Percentiles rank a stretch among this genome's conserved stretches.
phyloP scores from a whole-genome alignment of 2,329 filamentous ascomycete species.

The Fusarium brevicatenulatum region DNA sequence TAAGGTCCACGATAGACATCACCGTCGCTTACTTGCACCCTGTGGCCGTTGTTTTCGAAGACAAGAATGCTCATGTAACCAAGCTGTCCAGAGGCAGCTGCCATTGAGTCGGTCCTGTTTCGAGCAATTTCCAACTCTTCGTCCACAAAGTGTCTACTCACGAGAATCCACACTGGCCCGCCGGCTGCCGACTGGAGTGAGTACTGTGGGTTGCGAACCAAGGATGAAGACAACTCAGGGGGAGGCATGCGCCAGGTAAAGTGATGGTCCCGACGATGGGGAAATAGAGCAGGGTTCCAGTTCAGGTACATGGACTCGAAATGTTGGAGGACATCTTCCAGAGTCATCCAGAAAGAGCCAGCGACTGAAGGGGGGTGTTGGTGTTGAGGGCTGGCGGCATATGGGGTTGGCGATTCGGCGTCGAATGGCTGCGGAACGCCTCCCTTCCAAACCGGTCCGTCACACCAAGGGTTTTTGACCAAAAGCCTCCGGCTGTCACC shows the following conservation, averaged over 20 bases:
- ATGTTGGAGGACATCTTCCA: conserved; percentile 87
- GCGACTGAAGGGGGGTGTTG: conserved; percentile 47
- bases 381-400: conserved; percentile 16
- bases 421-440: conserved; percentile 2
- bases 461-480: conserved; percentile 96
- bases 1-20: conserved; percentile 81
- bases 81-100: conserved; percentile 62
- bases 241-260: conserved; percentile 80
- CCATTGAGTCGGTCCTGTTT: conserved; percentile 52
- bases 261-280: conserved; percentile 85
- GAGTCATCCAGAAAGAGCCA: conserved; percentile 93
- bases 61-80: conserved; percentile 91
- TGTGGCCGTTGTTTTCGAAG: conserved; percentile 75
- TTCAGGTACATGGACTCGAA: conserved; percentile 98
- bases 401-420: neutral
- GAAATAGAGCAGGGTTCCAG: conserved; percentile 91
- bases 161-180: conserved; percentile 81
- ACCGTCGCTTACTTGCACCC: conserved; percentile 78
- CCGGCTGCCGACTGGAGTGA: conserved; percentile 68
- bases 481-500: conserved; percentile 74
- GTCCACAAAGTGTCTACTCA: conserved; percentile 86
- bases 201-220: conserved; percentile 77
- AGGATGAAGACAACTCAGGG: conserved; percentile 61
- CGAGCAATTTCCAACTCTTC: conserved; percentile 68
- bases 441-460: conserved; percentile 78